Percentiles rank a stretch among this genome's conserved stretches.
These are phyloP conservation scores for Pisolithus marmoratus DNA, from an alignment of 768 basidiomycete species.

Conservation along the genomic window DNA sequence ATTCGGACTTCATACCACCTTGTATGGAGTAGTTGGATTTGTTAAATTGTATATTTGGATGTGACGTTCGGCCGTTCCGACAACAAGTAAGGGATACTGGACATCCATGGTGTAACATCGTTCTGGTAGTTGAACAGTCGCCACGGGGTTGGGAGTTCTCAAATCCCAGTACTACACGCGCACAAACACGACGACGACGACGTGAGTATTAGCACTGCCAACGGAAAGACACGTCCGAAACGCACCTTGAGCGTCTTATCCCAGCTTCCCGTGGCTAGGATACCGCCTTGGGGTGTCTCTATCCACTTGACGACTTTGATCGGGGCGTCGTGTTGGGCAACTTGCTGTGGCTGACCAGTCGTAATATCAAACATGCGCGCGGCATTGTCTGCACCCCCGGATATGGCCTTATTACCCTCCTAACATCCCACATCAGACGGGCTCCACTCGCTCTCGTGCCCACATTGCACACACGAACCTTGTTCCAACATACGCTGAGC, in stretches of 20 bases:
- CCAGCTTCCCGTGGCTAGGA: slow-evolving; percentile 94
- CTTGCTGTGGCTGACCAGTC: slow-evolving; percentile 75
- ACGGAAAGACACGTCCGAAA: slow-evolving; percentile 1
- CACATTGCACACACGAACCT: slow-evolving; percentile 38
- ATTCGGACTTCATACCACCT: slow-evolving; percentile 39
- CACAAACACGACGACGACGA: background rate
- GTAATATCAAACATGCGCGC: slow-evolving; percentile 89
- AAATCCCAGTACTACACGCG: slow-evolving; percentile 84
- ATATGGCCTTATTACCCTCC: slow-evolving; percentile 89
- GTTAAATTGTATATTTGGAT: slow-evolving; percentile 85
- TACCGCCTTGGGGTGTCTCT: slow-evolving; percentile 65
- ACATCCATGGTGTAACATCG: slow-evolving; percentile 86
- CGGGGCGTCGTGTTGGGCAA: slow-evolving; percentile 88
- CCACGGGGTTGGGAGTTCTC: slow-evolving; percentile 67
- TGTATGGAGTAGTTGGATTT: slow-evolving; percentile 74
- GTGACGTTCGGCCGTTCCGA: slow-evolving; percentile 89
- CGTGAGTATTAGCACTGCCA: background rate
- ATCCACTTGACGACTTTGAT: slow-evolving; percentile 81
- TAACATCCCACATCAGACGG: slow-evolving; percentile 23
- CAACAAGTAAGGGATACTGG: slow-evolving; percentile 78
- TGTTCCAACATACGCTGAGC: slow-evolving; percentile 85
- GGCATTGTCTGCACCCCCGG: slow-evolving; percentile 92
- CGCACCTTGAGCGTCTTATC: slow-evolving; percentile 91
- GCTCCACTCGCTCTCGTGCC: background rate
- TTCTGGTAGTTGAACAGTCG: slow-evolving; percentile 79